These are phyloP conservation scores for Solanum piurae DNA, from an alignment of 257 asterid species.

Conservation along the genomic window DNA sequence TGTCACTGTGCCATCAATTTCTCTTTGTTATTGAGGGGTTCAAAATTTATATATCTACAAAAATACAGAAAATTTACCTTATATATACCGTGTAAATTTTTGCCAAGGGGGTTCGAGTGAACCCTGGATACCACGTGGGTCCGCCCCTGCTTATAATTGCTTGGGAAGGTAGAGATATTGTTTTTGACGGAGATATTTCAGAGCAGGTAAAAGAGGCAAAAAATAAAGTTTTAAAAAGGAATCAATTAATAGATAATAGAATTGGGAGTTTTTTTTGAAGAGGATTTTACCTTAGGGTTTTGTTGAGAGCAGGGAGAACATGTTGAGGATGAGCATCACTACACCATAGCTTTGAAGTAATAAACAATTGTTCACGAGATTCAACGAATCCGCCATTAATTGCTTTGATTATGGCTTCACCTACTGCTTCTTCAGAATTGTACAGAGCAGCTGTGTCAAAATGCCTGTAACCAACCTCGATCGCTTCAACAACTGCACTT, in stretches of 20 bases:
- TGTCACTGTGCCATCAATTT: too few species aligned
- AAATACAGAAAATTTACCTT: too few species aligned
- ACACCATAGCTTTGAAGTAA: conserved; percentile 60
- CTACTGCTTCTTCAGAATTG: conserved; percentile 37
- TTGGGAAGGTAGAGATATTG: too few species aligned
- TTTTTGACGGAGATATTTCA: too few species aligned
- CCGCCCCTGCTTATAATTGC: too few species aligned
- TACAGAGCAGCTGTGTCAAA: conserved; percentile 62
- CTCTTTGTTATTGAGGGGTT: too few species aligned
- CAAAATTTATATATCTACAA: too few species aligned
- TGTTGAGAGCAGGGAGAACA: conserved; percentile 35
- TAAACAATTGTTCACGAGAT: conserved; percentile 39
- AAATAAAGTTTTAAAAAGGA: too few species aligned
- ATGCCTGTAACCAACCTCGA: conserved; percentile 48
- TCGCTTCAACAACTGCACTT: conserved; percentile 37
- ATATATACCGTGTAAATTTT: too few species aligned
- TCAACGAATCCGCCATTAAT: conserved; percentile 18
- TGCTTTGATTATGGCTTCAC: conserved; percentile 49
- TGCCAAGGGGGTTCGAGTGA: too few species aligned
- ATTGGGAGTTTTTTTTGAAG: background rate
- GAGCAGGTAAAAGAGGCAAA: too few species aligned
- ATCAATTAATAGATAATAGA: background rate
- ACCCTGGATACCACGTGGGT: too few species aligned
- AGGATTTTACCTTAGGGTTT: conserved; percentile 15
- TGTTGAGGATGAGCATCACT: conserved; percentile 43